Conservation (phyloP, 108 stramenopile species). For the Cylindrotheca closterium region DNA sequence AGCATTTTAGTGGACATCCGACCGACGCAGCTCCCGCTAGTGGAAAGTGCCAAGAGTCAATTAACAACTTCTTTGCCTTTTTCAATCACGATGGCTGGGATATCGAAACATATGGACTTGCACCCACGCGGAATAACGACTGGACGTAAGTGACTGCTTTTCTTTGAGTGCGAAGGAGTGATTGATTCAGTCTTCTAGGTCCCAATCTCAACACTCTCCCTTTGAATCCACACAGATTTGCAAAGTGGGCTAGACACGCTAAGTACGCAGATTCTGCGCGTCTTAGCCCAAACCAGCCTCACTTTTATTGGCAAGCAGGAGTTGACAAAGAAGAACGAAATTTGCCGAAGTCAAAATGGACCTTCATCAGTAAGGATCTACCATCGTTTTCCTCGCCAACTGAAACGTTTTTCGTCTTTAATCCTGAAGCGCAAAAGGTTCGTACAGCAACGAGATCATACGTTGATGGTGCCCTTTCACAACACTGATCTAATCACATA, state of each 20-base stretch:
- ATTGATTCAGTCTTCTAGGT: too few relatives aligned
- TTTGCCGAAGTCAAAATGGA: constrained; percentile 37
- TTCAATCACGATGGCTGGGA: constrained; percentile 56
- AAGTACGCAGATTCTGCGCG: constrained; percentile 71
- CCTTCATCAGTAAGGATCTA: constrained; percentile 76
- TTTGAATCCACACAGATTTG: too few relatives aligned
- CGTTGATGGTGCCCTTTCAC: neutral
- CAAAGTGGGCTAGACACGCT: constrained; percentile 72
- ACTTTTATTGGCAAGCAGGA: constrained; percentile 84
- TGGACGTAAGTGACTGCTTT: constrained; percentile 25
- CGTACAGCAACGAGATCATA: neutral
- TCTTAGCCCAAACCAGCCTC: constrained; percentile 51
- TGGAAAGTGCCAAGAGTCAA: constrained; percentile 65
- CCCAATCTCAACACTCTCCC: too few relatives aligned
- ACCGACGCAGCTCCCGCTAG: constrained; percentile 19
- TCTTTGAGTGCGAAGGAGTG: too few relatives aligned
- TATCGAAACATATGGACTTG: constrained; percentile 52
- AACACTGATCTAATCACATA: too few relatives aligned
- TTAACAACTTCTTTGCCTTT: constrained; percentile 85
- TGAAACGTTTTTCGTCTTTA: constrained; percentile 65
- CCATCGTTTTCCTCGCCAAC: constrained; percentile 62
- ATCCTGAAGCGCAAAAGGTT: constrained; percentile 61
- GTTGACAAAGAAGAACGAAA: constrained; percentile 61
- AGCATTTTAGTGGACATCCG: constrained; percentile 39
- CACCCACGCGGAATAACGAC: constrained; percentile 70